Percentiles rank a stretch among this genome's conserved stretches.
Conservation (phyloP, 768 basidiomycete species). For the Naganishia friedmannii region DNA sequence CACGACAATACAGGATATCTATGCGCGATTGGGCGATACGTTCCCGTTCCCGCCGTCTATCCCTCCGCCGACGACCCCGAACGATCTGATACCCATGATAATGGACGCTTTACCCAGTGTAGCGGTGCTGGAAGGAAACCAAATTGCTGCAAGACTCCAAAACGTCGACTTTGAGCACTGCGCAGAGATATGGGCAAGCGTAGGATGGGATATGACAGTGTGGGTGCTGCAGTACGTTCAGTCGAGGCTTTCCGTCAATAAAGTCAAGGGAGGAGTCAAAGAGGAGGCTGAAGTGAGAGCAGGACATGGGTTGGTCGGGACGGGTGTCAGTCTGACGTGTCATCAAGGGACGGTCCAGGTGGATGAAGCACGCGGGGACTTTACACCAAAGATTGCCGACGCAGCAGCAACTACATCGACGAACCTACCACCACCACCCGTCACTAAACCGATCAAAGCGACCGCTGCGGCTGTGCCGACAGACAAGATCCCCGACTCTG, state of each 20-base stretch:
- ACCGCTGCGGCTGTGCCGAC: background rate
- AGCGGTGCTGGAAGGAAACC: background rate
- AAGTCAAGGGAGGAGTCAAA: background rate
- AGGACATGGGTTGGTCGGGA: constrained; percentile 1
- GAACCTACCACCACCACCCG: background rate
- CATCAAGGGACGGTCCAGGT: background rate
- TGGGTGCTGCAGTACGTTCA: constrained; percentile 22
- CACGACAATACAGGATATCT: background rate
- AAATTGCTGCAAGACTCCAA: background rate
- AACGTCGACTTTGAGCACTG: background rate
- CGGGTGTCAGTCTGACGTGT: constrained; percentile 2
- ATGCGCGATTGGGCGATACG: background rate
- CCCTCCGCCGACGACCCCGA: background rate
- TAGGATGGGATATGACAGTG: constrained; percentile 3
- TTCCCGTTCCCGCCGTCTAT: constrained; percentile 17
- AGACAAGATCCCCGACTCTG: constrained; percentile 16
- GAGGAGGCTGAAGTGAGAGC: background rate
- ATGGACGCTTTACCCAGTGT: background rate
- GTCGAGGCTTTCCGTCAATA: background rate
- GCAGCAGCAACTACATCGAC: background rate
- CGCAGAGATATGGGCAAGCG: constrained; percentile 12
- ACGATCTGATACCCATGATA: constrained; percentile 1
- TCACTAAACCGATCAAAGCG: background rate
- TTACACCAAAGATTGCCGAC: background rate
- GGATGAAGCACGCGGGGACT: background rate